Evolutionary conservation across 2,329 filamentous ascomycete genomes (phyloP).

Genomic region (Microcera coccophila): DNA sequence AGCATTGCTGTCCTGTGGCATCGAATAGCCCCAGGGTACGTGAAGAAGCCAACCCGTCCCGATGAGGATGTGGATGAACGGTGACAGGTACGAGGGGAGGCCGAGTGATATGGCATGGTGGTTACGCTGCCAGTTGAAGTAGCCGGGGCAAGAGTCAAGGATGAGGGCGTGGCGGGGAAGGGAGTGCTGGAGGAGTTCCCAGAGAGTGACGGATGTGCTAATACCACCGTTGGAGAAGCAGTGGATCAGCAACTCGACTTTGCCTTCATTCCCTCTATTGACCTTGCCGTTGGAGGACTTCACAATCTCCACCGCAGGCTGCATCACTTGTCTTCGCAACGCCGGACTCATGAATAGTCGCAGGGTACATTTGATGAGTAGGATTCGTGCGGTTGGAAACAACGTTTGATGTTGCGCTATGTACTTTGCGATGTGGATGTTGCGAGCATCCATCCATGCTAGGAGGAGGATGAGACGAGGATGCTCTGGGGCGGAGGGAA

Average conservation of each 20-base stretch:
- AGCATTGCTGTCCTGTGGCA: conserved; percentile 33
- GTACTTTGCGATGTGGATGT: conserved; percentile 51
- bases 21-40: conserved; percentile 27
- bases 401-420: conserved; percentile 41
- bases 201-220: conserved; percentile 37
- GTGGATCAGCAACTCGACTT: conserved; percentile 41
- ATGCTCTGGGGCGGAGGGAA: conserved; percentile 10
- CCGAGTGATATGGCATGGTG: conserved; percentile 39
- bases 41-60: conserved; percentile 30
- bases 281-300: background rate
- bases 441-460: conserved; percentile 50
- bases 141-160: conserved; percentile 48
- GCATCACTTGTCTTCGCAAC: conserved; percentile 20
- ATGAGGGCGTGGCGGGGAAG: conserved; percentile 43
- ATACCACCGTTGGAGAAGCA: conserved; percentile 52
- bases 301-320: background rate
- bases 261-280: conserved; percentile 8
- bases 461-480: conserved; percentile 47
- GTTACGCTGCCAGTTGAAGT: conserved; percentile 37
- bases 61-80: conserved; percentile 35
- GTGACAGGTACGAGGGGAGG: conserved; percentile 32
- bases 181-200: conserved; percentile 3
- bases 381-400: conserved; percentile 44
- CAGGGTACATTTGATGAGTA: conserved; percentile 43
- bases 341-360: conserved; percentile 34